Evolutionary conservation across 345 rosid species (phyloP).

Genomic region (Lenwebbia sp.): DNA sequence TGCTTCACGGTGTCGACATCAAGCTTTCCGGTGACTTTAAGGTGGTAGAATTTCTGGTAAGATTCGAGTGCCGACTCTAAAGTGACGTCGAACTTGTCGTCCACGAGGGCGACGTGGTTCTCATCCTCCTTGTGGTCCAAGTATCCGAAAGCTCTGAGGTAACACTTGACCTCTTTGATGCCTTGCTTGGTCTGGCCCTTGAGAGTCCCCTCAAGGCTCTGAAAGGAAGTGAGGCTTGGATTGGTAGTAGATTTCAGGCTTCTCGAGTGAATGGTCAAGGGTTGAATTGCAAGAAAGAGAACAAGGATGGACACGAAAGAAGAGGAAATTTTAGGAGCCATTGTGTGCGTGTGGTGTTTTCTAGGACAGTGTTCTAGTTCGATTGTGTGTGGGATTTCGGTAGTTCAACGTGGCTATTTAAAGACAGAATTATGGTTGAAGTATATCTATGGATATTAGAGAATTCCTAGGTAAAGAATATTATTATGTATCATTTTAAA

Average conservation of each 20-base stretch:
- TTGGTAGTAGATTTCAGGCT: background rate
- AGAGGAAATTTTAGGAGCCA: background rate
- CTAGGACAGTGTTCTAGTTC: background rate
- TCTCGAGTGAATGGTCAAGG: background rate
- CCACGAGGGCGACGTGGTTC: background rate
- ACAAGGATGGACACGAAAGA: background rate
- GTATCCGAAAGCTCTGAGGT: constrained; percentile 9
- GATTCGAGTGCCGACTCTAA: constrained; percentile 1
- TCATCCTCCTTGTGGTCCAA: background rate
- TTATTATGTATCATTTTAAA: too few species aligned
- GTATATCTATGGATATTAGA: too few species aligned
- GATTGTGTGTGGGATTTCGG: background rate
- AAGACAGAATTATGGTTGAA: too few species aligned
- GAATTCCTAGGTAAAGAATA: too few species aligned
- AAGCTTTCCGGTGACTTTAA: constrained; percentile 2
- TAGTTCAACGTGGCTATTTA: background rate
- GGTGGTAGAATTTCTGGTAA: constrained; percentile 1
- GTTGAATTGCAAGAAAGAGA: background rate
- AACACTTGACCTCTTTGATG: background rate
- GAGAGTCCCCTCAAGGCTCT: background rate
- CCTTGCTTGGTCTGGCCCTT: constrained; percentile 3
- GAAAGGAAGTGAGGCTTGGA: background rate
- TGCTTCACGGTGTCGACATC: background rate
- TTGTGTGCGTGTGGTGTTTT: background rate
- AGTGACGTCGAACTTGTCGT: background rate